Evolutionary conservation across 495 filamentous ascomycete species (phyloP), one percentile per base, ranked within the genome.

Genomic region (Penicillium cosmopolitanum): DNA sequence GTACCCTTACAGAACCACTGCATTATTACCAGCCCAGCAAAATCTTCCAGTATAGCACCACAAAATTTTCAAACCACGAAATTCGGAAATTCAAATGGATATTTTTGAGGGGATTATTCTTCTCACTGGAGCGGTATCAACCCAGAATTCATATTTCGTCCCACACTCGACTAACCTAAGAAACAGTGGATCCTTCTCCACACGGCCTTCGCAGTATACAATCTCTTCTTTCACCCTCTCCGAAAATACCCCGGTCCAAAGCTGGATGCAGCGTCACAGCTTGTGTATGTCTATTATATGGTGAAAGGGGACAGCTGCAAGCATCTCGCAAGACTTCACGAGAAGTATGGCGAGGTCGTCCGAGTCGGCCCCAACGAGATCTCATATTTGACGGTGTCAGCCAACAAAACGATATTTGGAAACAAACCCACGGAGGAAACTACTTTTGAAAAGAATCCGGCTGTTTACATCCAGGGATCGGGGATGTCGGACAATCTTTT

Each of bases 221-320:
- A 73, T 42, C 34, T 73, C 40, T 73, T 58, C 51, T 63, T 73
- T 48, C 68, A 73, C 47, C 73, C 73, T 10, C 65, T 76, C 8
- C 56, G 64, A 11, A 40, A 53, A 7, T 72, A 61, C 47, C 70
- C 73, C 1, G 73, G 72, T 8, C 73, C 73, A 51, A 56, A 57
- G 25, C 42, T 68, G 28, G 68, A 68, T 46, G 64, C 60, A 11
- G 62, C 64, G 10, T 60, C 65, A 4, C 58, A 57, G 18, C 42
- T 68, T 13, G 43, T 31, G 8, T 58, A 50, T 5, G 43, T 64
- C 13, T 57, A 58, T 33, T 55, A 61, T 36, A 51, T 62, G 23
- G 38, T 61, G 5, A 19, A 33, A 10, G 62, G 62, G 16, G 33
- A 56, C 19, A 36, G 28, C 16, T 56, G 54, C 54, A 56, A 56